Base-by-base conservation (phyloP, 108 stramenopile species). In the Cyclostephanos invisitatus region DNA sequence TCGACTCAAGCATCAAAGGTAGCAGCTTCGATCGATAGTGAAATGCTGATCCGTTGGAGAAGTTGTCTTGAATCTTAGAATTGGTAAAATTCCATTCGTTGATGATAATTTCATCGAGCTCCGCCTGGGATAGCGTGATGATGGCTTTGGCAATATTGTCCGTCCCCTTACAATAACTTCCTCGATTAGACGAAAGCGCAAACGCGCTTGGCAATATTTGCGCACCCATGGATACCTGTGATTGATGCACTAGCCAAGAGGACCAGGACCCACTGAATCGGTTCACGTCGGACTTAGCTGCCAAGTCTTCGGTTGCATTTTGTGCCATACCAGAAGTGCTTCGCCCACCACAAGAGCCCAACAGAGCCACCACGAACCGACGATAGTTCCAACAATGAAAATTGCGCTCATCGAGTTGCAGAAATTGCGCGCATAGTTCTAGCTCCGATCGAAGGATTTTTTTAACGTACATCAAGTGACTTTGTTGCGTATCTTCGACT, bases 341-440 rank as follows among this genome's bases (percentile, higher is more conserved):
- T 37, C 70, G 64, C n/a, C 42, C 47, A 17, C 72, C 73, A 24
- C 46, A 61, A 1, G 83, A 72, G 10, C 70, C 77, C 64, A 86
- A 55, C 49, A 81, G 8, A 51, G 62, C 56, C 17, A 60, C 75
- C 8, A 95, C 91, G 70, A 89, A 96, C 44, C 97, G 82, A 21
- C 99, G 95, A 78, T 97, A 98, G 68, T 98, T 98, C 96, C 97
- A 98, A 72, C 98, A 98, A 73, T 99, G 99, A 74, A 99, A 99
- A 66, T 99, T 99, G 20, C 99, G 84, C 71, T 97, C 96, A 75
- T 99, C 99, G 12, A 85, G 56, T 27, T 74, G 62, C 38, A 99
- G 74, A 53, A 99, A 93, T 50, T 84, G 68, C 21, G 70, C 73
- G 73, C 96, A 97, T 15, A 98, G 82, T 20, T 54, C 77, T 20